These are phyloP conservation scores for Pseudomassariella vexata DNA, from an alignment of 2,329 filamentous ascomycete species.

Conservation along the genomic window DNA sequence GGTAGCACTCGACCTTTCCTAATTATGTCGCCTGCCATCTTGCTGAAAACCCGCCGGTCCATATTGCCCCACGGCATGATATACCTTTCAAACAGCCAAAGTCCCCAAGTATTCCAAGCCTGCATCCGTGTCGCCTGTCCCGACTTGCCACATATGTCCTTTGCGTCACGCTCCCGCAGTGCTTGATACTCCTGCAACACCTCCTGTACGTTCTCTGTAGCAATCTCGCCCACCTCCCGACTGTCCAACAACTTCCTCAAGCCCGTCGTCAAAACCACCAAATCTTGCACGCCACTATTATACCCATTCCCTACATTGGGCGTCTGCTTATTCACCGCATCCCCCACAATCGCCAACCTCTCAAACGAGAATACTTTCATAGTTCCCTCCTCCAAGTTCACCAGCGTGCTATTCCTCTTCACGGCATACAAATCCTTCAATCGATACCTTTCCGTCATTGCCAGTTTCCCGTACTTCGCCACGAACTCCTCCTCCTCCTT, in stretches of 20 bases:
- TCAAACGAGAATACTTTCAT: slow-evolving; percentile 1
- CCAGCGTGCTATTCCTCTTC: background rate
- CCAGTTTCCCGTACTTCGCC: background rate
- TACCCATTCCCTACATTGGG: slow-evolving; percentile 4
- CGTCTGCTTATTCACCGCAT: slow-evolving; percentile 4
- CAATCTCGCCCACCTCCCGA: background rate
- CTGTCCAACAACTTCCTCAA: background rate
- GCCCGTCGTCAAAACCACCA: slow-evolving; percentile 1
- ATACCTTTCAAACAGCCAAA: background rate
- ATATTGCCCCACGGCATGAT: background rate
- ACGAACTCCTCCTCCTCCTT: slow-evolving; percentile 3
- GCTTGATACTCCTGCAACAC: slow-evolving; percentile 3
- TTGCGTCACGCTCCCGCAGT: background rate
- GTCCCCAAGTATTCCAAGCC: background rate
- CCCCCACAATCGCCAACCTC: slow-evolving; percentile 3
- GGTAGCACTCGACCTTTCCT: background rate
- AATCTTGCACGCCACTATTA: slow-evolving; percentile 3
- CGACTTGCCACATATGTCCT: background rate
- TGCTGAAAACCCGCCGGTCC: background rate
- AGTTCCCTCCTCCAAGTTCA: slow-evolving; percentile 4
- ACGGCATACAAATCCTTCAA: background rate
- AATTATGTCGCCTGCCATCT: background rate
- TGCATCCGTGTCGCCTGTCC: background rate
- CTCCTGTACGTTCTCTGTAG: background rate
- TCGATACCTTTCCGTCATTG: slow-evolving; percentile 1